These are phyloP conservation scores for Durusdinium trenchii DNA, from an alignment of 73 alveolate species.

Conservation along the genomic window DNA sequence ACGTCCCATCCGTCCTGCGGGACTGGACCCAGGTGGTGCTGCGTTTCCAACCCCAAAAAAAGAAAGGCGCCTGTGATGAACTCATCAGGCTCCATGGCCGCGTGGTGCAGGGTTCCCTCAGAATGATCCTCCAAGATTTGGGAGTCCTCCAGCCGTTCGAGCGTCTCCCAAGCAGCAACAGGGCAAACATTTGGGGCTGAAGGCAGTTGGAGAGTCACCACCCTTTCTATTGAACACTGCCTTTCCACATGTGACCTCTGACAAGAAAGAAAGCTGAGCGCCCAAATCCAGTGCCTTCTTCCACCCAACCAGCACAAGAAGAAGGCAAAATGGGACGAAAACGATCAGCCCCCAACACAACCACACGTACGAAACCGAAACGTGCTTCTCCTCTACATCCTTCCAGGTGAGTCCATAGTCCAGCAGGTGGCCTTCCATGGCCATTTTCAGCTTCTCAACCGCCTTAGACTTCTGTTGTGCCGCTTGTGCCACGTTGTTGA, in stretches of 20 bases:
- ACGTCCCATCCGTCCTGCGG: background rate
- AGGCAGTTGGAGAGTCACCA: too few species aligned
- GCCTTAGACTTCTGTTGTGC: background rate
- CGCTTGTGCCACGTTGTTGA: conserved; percentile 40
- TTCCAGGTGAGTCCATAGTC: conserved; percentile 31
- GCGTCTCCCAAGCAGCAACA: background rate
- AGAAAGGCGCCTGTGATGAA: conserved; percentile 2
- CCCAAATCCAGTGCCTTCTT: too few species aligned
- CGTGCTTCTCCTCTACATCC: conserved; percentile 13
- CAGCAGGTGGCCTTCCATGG: background rate
- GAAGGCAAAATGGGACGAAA: too few species aligned
- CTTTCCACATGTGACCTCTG: background rate
- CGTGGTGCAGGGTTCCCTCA: background rate
- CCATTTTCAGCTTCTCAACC: background rate
- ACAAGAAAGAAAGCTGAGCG: too few species aligned
- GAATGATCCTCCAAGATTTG: background rate
- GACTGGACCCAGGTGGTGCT: too few species aligned
- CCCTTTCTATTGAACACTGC: background rate
- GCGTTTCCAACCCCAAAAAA: too few species aligned
- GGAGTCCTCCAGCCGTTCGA: background rate
- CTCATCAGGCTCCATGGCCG: conserved; percentile 1
- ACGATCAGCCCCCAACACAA: background rate
- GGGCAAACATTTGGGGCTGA: background rate
- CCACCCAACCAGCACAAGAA: too few species aligned
- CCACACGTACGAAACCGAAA: background rate